Percentiles rank a stretch among this genome's conserved stretches.
These are phyloP conservation scores for Samsoniella hepiali DNA, from an alignment of 2,329 filamentous ascomycete species.

Conservation along the genomic window DNA sequence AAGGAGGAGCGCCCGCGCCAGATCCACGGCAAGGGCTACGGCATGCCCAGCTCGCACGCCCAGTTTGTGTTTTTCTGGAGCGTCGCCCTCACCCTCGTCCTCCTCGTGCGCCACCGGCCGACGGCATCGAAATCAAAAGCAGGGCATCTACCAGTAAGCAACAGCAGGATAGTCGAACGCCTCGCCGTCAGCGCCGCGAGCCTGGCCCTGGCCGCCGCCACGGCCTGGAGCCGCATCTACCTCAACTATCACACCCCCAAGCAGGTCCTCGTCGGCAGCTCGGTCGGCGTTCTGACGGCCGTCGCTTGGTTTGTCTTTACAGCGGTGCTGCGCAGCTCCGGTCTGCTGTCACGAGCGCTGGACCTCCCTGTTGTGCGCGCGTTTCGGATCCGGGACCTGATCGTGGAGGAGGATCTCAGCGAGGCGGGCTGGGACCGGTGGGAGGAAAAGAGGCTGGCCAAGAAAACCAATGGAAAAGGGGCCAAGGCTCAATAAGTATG, in stretches of 20 bases:
- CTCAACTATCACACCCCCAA: conserved; percentile 86
- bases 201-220: conserved; percentile 59
- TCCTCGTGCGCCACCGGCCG: conserved; percentile 74
- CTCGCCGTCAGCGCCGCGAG: conserved; percentile 51
- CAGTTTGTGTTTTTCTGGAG: conserved; percentile 95
- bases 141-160: background rate
- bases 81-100: conserved; percentile 77
- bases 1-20: conserved; percentile 85
- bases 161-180: conserved; percentile 55
- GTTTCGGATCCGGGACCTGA: conserved; percentile 75
- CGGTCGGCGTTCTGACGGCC: conserved; percentile 68
- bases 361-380: conserved; percentile 61
- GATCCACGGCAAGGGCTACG: conserved; percentile 90
- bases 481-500: conserved; percentile 25
- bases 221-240: conserved; percentile 83
- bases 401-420: conserved; percentile 81
- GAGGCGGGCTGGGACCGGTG: conserved; percentile 94
- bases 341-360: conserved; percentile 70
- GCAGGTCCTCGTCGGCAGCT: conserved; percentile 80
- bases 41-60: conserved; percentile 92
- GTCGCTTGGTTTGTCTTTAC: conserved; percentile 76
- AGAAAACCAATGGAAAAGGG: conserved; percentile 25
- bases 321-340: conserved; percentile 60
- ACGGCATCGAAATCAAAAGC: background rate
- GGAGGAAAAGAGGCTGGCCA: conserved; percentile 54